Base-by-base conservation (phyloP, 306 rosid genomes). In the Albizia julibrissin region DNA sequence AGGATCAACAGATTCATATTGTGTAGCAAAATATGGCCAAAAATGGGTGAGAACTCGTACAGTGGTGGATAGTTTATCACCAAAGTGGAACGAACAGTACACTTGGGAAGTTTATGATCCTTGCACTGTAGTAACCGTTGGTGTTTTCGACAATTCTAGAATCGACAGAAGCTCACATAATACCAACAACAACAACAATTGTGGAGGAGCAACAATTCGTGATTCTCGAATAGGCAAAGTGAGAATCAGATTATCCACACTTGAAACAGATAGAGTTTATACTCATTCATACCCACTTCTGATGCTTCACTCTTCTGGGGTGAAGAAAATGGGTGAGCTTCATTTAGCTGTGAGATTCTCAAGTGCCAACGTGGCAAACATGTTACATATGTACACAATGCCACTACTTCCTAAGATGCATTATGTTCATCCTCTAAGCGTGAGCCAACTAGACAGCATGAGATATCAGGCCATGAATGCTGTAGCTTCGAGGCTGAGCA, bases 51-150 rank as follows among this genome's bases (percentile, higher is more conserved):
- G 93, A 77, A 90, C 93, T 19, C 73, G 93, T 18, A 90, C 93
- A 0, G 91, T 85, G 74, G 90, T 90, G 4, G 91, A 88, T 24
- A 86, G 84, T 81, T 78, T 90, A 80, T 88, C 91, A 0, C 93
- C 93, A 5, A 90, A 90, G 74, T 90, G 93, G 93, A 90, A 90
- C 12, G 93, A 90, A 84, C 93, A 90, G 81, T 90, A 88, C 88
- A 88, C 91, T 59, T 90, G 91, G 91, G 93, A 90, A 46, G 91
- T 90, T 69, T 85, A 77, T 79, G 93, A 90, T 86, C 93, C 91
- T 19, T 90, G 91, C 80, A 88, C 93, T 22, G 93, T 88, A 16
- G 86, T 90, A 1, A 84, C 90, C 11, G 31, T 90, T 54, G 93
- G 93, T 33, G 91, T 90, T 42, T 90, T 90, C 64, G 93, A 90